phyloP scores from a whole-genome alignment of 768 basidiomycete species.

The Russula brevipes region DNA sequence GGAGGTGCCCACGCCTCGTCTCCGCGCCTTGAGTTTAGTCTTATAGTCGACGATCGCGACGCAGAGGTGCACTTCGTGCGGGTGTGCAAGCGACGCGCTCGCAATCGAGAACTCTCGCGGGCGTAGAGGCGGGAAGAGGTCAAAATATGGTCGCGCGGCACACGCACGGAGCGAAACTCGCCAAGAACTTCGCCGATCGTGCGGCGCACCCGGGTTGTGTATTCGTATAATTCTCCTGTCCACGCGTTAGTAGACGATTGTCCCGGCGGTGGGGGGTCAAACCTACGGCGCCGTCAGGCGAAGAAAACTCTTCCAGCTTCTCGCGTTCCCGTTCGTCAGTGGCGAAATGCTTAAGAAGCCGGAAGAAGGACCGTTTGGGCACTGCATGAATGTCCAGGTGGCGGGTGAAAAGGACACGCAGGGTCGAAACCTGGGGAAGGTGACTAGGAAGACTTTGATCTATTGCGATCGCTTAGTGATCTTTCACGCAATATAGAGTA shows the following conservation, averaged over 20 bases:
- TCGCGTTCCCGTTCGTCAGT: conserved; percentile 73
- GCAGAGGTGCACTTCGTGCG: conserved; percentile 73
- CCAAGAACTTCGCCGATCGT: conserved; percentile 78
- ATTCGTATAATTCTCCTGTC: conserved; percentile 88
- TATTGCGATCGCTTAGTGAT: conserved; percentile 22
- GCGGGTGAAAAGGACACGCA: conserved; percentile 65
- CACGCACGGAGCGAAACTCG: conserved; percentile 70
- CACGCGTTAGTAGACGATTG: neutral
- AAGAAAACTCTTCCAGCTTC: conserved; percentile 78
- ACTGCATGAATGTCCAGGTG: conserved; percentile 82
- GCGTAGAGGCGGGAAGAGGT: conserved; percentile 80
- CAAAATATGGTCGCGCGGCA: conserved; percentile 86
- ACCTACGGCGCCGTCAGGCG: conserved; percentile 62
- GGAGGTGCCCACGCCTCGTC: conserved; percentile 79
- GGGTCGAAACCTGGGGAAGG: conserved; percentile 54
- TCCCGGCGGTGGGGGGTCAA: neutral
- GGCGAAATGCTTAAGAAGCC: conserved; percentile 71
- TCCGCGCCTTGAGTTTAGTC: conserved; percentile 72
- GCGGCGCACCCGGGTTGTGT: conserved; percentile 71
- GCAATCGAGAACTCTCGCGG: conserved; percentile 92
- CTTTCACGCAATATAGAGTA: conserved; percentile 1
- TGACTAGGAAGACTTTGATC: conserved; percentile 66
- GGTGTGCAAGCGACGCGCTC: conserved; percentile 69
- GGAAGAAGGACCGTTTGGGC: conserved; percentile 84
- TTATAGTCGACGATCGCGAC: conserved; percentile 88